Base-by-base conservation (phyloP, 768 basidiomycete genomes). In the Saitozyma sp. region DNA sequence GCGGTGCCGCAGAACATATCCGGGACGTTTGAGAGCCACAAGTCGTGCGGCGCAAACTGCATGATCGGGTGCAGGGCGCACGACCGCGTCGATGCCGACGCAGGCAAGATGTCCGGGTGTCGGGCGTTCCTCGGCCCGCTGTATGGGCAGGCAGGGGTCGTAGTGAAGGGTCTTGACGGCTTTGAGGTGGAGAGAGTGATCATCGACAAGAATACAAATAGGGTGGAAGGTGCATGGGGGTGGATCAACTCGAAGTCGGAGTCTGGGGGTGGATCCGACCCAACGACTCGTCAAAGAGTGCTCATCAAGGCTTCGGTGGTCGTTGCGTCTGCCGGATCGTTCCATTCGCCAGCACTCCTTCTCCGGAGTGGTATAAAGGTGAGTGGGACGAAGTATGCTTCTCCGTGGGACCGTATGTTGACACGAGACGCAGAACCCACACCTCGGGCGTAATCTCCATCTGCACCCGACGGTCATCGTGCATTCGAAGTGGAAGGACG, bases 401-500 rank as follows among this genome's bases (percentile, higher is more conserved):
- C 2, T 16, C 9, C 49, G 1, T 14, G 10, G 5, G 45, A 49
- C 29, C 49, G 29, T 7, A 10, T 9, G 6, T 38, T 16, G 16
- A 50, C 40, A 20, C 8, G 52, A 40, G 46, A 5, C 29, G 16
- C 50, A 61, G 59, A 73, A 71, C 63, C 68, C 73, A 6, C 53
- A 65, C 48, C 70, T 78, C 49, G 76, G 76, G 1, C 70, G 65
- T 20, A 74, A 78, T 58, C 58, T 78, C 11, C 66, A 70, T 39
- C 59, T 76, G 13, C 76, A 78, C 58, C 76, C 76, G 0, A 66
- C 66, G 42, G 39, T 59, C 11, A 55, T 59, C 52, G 69, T 74
- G 10, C 66, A 66, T 10, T 71, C 69, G 7, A 52, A 58, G 59
- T 78, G 66, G 60, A 62, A 70, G 20, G 52, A 68, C n/a, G n/a